phyloP scores from a whole-genome alignment of 2,329 filamentous ascomycete genomes.

The Ustilaginoidea virens region DNA sequence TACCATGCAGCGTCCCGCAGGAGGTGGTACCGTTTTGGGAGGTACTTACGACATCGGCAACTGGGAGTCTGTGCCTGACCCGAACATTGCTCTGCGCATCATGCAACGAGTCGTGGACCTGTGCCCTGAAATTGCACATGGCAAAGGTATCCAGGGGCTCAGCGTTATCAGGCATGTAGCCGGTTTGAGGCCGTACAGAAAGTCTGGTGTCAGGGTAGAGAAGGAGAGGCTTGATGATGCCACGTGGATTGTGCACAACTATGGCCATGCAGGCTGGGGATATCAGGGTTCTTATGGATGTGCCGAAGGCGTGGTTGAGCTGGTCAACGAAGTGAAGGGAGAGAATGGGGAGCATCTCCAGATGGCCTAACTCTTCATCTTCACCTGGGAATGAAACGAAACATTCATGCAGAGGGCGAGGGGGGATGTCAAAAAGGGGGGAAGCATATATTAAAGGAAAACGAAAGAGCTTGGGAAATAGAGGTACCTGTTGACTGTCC shows the following conservation, averaged over 20 bases:
- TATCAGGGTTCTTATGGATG: constrained; percentile 59
- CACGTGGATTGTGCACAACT: constrained; percentile 61
- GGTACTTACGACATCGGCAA: constrained; percentile 67
- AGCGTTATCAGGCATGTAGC: constrained; percentile 70
- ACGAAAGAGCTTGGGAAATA: too few species aligned
- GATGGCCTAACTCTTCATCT: too few species aligned
- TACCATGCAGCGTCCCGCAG: constrained; percentile 64
- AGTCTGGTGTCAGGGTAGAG: constrained; percentile 62
- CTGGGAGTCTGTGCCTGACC: constrained; percentile 68
- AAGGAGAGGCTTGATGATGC: constrained; percentile 34
- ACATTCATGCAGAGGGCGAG: too few species aligned
- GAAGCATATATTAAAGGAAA: too few species aligned
- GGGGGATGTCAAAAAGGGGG: too few species aligned
- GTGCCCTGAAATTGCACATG: constrained; percentile 46
- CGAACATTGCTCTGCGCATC: constrained; percentile 65
- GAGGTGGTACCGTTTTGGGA: constrained; percentile 76
- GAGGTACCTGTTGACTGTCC: too few species aligned
- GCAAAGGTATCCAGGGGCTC: constrained; percentile 56
- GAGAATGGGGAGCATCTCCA: constrained; percentile 14
- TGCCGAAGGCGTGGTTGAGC: constrained; percentile 46
- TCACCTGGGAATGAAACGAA: too few species aligned
- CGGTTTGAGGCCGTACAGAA: constrained; percentile 60
- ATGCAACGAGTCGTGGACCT: constrained; percentile 61
- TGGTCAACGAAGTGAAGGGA: constrained; percentile 45
- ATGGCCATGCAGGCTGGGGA: constrained; percentile 67